Evolutionary conservation across 2,329 filamentous ascomycete genomes (phyloP).

Genomic region (Lasiodiplodia gonubiensis): DNA sequence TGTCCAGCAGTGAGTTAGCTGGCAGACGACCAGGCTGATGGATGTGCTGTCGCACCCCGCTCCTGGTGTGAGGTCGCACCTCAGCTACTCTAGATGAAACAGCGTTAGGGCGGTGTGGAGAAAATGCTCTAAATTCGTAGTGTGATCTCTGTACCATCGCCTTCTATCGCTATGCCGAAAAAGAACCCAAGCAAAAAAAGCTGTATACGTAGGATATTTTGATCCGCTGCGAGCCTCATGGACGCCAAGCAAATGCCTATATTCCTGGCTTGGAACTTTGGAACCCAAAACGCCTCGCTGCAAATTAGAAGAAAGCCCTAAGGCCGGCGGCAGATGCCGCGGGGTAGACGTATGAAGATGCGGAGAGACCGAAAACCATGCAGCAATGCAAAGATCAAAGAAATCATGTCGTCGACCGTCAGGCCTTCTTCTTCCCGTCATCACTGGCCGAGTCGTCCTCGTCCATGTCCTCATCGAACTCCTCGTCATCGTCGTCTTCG

Average conservation of each 20-base stretch:
- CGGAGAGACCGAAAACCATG: slow-evolving; percentile 3
- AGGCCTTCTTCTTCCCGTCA: slow-evolving; percentile 17
- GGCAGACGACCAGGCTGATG: not conserved
- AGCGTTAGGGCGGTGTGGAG: not conserved
- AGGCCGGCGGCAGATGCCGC: not conserved
- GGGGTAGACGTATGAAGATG: not conserved
- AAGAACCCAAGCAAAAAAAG: not conserved
- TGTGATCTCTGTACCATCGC: slow-evolving; percentile 3
- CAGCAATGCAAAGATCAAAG: not conserved
- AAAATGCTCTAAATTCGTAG: slow-evolving; percentile 12
- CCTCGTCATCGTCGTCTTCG: slow-evolving; percentile 63
- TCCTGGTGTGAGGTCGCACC: not conserved
- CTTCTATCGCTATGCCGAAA: slow-evolving; percentile 27
- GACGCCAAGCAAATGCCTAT: slow-evolving; percentile 29
- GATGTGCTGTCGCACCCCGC: not conserved
- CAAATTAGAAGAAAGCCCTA: slow-evolving; percentile 5
- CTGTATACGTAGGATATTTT: slow-evolving; percentile 3
- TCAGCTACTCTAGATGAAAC: not conserved
- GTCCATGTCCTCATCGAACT: slow-evolving; percentile 55
- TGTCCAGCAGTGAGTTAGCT: not conserved
- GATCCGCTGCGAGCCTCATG: slow-evolving; percentile 8
- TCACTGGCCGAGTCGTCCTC: slow-evolving; percentile 49
- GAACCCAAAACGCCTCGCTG: slow-evolving; percentile 27
- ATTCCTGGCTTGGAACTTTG: slow-evolving; percentile 7
- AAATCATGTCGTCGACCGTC: not conserved